phyloP scores from a whole-genome alignment of 495 filamentous ascomycete species.

The Annulohypoxylon stygium region DNA sequence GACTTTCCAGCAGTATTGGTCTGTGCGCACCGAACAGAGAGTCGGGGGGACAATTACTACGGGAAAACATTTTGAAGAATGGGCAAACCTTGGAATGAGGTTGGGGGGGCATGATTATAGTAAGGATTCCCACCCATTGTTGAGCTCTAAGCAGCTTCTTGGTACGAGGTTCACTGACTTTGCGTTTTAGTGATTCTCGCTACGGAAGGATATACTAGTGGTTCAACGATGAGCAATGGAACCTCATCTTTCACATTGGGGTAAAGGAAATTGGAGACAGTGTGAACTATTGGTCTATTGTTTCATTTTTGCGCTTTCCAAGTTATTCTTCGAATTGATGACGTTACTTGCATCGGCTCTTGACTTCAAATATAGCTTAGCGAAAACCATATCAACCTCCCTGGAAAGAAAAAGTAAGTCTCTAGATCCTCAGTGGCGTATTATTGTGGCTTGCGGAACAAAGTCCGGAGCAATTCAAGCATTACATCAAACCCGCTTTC shows the following conservation, averaged over 20 bases:
- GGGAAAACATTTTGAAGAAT: slow-evolving; percentile 70
- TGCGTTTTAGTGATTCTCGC: slow-evolving; percentile 62
- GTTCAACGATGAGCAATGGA: slow-evolving; percentile 41
- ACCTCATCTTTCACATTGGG: slow-evolving; percentile 38
- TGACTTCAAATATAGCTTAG: not conserved
- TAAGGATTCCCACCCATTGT: slow-evolving; percentile 22
- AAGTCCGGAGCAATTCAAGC: no score
- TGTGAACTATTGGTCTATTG: not conserved
- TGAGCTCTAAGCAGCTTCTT: not conserved
- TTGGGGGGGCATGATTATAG: slow-evolving; percentile 67
- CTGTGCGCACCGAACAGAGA: slow-evolving; percentile 67
- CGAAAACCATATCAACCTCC: not conserved
- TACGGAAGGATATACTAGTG: slow-evolving; percentile 68
- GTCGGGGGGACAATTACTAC: slow-evolving; percentile 64
- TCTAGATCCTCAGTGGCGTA: not conserved
- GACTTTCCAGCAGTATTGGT: slow-evolving; percentile 75
- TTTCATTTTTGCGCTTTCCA: not conserved
- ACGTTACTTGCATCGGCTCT: not conserved
- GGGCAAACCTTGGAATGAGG: slow-evolving; percentile 62
- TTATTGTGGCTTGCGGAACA: no score
- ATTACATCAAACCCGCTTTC: no score
- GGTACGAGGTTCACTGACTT: slow-evolving; percentile 4
- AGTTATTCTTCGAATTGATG: not conserved
- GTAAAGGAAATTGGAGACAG: slow-evolving; percentile 20
- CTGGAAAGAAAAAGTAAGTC: not conserved